These are phyloP conservation scores for Protostelium mycophagum DNA, from an alignment of 78 protist genomes.

Conservation along the genomic window DNA sequence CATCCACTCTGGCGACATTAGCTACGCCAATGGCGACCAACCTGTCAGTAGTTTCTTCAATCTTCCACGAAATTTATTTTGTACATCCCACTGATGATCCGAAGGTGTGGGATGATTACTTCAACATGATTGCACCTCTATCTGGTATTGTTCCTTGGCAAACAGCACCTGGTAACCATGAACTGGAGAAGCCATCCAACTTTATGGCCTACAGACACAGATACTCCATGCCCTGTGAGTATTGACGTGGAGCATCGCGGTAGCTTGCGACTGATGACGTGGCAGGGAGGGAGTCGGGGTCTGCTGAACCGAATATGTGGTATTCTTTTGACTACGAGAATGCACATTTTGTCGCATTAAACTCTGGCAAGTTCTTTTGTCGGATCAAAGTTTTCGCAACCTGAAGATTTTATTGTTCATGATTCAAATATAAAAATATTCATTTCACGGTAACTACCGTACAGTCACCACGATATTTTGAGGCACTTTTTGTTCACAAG, in stretches of 20 bases:
- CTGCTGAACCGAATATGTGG: too few relatives aligned
- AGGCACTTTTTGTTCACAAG: too few relatives aligned
- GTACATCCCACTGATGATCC: background rate
- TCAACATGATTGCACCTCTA: background rate
- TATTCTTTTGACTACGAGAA: background rate
- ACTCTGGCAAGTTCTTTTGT: background rate
- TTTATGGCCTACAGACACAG: background rate
- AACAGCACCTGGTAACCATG: background rate
- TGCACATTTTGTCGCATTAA: background rate
- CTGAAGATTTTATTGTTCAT: background rate
- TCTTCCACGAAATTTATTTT: background rate
- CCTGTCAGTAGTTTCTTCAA: too few relatives aligned
- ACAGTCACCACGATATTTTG: background rate
- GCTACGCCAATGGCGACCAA: background rate
- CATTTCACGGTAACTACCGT: background rate
- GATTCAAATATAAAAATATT: background rate
- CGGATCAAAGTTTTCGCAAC: background rate
- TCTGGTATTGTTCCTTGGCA: background rate
- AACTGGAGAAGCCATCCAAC: background rate
- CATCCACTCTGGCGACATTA: background rate
- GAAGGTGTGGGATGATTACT: background rate
- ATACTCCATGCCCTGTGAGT: background rate
- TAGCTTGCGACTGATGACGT: too few relatives aligned
- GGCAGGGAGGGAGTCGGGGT: too few relatives aligned
- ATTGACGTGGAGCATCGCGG: too few relatives aligned